Evolutionary conservation across 1,139 yeast species (phyloP).

Genomic region (Yamadazyma pseudoaaseri): DNA sequence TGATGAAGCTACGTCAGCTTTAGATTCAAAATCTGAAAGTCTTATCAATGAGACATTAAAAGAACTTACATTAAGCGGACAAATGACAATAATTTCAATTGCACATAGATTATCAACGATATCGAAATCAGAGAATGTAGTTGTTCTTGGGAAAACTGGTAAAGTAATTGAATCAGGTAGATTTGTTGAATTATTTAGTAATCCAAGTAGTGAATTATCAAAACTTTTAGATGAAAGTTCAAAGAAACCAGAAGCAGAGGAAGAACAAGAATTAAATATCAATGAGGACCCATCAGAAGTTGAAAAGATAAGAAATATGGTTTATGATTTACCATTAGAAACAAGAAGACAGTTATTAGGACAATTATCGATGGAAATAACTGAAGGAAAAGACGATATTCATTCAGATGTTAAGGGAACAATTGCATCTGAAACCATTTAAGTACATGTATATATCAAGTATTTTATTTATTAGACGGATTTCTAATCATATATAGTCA

Average conservation of each 20-base stretch:
- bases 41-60: conserved; percentile 60
- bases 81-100: conserved; percentile 83
- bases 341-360: conserved; percentile 29
- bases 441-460: neutral
- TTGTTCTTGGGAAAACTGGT: conserved; percentile 51
- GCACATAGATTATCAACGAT: conserved; percentile 91
- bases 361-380: conserved; percentile 27
- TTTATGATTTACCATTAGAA: conserved; percentile 41
- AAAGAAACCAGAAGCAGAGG: conserved; percentile 17
- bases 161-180: conserved; percentile 43
- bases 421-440: conserved; percentile 3
- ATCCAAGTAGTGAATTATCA: conserved; percentile 44
- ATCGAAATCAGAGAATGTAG: conserved; percentile 51
- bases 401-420: conserved; percentile 1
- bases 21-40: conserved; percentile 72
- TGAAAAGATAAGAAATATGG: conserved; percentile 30
- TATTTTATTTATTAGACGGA: neutral
- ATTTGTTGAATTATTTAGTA: conserved; percentile 42
- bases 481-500: neutral
- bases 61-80: conserved; percentile 52
- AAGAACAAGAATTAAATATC: conserved; percentile 4
- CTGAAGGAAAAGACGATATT: conserved; percentile 17
- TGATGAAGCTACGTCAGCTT: conserved; percentile 80
- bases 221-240: conserved; percentile 42
- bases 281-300: conserved; percentile 21